Evolutionary conservation across 1,284 basidiomycete species (phyloP).

Genomic region (Fomitopsis schrenkii): DNA sequence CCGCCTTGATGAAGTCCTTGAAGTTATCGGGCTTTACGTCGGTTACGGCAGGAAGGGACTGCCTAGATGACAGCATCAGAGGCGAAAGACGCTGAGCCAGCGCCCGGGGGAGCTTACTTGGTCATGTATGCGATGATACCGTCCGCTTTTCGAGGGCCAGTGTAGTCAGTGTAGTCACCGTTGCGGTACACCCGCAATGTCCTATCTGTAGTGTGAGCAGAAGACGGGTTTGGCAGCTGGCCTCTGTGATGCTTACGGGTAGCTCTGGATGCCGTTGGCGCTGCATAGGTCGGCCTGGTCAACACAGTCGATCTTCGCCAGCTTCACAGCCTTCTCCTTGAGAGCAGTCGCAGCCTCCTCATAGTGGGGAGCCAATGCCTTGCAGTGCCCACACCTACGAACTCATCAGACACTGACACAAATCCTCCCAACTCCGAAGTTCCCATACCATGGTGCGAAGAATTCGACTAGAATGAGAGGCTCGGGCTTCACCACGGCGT

Average conservation of each 20-base stretch:
- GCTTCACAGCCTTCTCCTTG: slow-evolving; percentile 85
- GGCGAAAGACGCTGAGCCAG: neutral
- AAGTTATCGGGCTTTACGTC: slow-evolving; percentile 74
- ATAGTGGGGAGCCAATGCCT: slow-evolving; percentile 90
- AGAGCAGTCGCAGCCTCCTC: slow-evolving; percentile 94
- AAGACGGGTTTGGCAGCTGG: neutral
- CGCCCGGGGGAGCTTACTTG: slow-evolving; percentile 62
- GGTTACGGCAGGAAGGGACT: slow-evolving; percentile 93
- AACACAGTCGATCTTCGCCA: slow-evolving; percentile 97
- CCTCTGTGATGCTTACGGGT: slow-evolving; percentile 65
- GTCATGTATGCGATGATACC: slow-evolving; percentile 98
- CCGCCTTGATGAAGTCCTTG: slow-evolving; percentile 84
- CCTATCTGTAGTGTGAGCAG: slow-evolving; percentile 29
- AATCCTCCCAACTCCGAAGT: neutral
- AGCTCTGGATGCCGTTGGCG: slow-evolving; percentile 82
- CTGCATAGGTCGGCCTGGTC: slow-evolving; percentile 86
- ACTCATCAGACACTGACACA: slow-evolving; percentile 1
- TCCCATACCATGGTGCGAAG: slow-evolving; percentile 81
- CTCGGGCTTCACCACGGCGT: slow-evolving; percentile 64
- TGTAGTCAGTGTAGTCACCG: slow-evolving; percentile 77
- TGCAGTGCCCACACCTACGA: slow-evolving; percentile 85
- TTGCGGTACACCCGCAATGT: slow-evolving; percentile 91
- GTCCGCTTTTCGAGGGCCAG: slow-evolving; percentile 90
- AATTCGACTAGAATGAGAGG: slow-evolving; percentile 92
- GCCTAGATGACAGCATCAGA: slow-evolving; percentile 44